Conservation (phyloP, 768 basidiomycete genomes). For the Sporobolomyces pararoseus region DNA sequence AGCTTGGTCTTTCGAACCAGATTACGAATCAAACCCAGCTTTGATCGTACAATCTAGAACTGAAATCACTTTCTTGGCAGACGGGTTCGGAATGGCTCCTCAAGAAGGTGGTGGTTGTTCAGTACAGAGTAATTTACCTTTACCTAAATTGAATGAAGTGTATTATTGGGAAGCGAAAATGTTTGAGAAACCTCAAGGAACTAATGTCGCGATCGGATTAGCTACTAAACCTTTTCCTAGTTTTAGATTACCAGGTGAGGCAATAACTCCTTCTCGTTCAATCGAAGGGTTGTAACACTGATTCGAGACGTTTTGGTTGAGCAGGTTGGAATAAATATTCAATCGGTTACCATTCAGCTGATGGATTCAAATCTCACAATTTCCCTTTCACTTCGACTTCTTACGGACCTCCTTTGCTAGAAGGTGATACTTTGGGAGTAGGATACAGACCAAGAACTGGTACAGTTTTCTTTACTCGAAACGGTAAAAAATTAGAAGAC, state of each 20-base stretch:
- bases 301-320: neutral
- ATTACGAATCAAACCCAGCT: conserved; percentile 81
- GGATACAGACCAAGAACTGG: conserved; percentile 95
- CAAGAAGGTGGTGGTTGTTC: conserved; percentile 89
- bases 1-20: conserved; percentile 98
- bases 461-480: conserved; percentile 98
- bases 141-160: conserved; percentile 96
- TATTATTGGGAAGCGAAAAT: conserved; percentile 99
- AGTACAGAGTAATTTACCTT: conserved; percentile 92
- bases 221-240: conserved; percentile 96
- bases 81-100: conserved; percentile 56
- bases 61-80: conserved; percentile 85
- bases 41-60: conserved; percentile 91
- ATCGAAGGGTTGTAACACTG: neutral
- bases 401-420: conserved; percentile 77
- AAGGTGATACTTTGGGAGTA: conserved; percentile 92
- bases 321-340: conserved; percentile 82
- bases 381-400: conserved; percentile 84
- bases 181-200: conserved; percentile 87
- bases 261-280: neutral
- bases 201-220: conserved; percentile 84
- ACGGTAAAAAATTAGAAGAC: conserved; percentile 94
- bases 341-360: conserved; percentile 83
- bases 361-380: conserved; percentile 94
- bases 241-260: conserved; percentile 64